Evolutionary conservation across 2,329 filamentous ascomycete species (phyloP).

Genomic region (Monosporascus cannonballus): DNA sequence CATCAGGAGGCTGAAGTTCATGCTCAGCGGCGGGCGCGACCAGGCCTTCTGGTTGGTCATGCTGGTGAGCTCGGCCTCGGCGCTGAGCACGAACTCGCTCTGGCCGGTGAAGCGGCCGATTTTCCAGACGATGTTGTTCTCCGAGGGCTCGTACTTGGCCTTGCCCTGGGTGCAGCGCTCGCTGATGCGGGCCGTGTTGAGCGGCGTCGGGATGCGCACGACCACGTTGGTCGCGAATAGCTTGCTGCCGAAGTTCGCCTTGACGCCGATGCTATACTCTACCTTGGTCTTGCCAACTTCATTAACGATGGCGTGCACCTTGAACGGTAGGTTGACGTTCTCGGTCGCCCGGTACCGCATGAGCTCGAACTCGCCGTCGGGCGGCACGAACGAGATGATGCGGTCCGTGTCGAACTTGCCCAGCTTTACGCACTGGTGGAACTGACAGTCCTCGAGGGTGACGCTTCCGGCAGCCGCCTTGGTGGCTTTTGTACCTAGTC

Average conservation of each 20-base stretch:
- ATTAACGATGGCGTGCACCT: constrained; percentile 97
- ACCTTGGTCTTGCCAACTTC: constrained; percentile 96
- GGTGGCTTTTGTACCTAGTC: constrained; percentile 78
- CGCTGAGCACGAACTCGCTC: constrained; percentile 89
- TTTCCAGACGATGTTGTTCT: constrained; percentile 99
- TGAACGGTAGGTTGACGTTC: constrained; percentile 98
- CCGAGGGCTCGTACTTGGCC: constrained; percentile 95
- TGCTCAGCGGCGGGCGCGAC: constrained; percentile 84
- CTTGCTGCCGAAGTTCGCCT: constrained; percentile 93
- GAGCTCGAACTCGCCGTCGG: constrained; percentile 95
- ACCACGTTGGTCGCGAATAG: constrained; percentile 96
- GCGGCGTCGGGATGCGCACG: constrained; percentile 86
- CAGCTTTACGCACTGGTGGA: constrained; percentile 97
- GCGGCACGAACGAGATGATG: constrained; percentile 94
- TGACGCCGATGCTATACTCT: constrained; percentile 96
- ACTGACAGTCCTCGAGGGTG: constrained; percentile 94
- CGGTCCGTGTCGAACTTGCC: constrained; percentile 95
- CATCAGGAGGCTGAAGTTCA: constrained; percentile 94
- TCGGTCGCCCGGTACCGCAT: constrained; percentile 98
- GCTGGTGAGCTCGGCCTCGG: constrained; percentile 85
- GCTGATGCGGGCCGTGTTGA: constrained; percentile 92
- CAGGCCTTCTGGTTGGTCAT: constrained; percentile 99
- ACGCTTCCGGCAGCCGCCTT: constrained; percentile 94
- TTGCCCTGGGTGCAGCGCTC: constrained; percentile 94
- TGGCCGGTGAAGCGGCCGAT: constrained; percentile 98